Conservation (phyloP, 2,329 filamentous ascomycete genomes). For the Pseudogymnoascus sp. region DNA sequence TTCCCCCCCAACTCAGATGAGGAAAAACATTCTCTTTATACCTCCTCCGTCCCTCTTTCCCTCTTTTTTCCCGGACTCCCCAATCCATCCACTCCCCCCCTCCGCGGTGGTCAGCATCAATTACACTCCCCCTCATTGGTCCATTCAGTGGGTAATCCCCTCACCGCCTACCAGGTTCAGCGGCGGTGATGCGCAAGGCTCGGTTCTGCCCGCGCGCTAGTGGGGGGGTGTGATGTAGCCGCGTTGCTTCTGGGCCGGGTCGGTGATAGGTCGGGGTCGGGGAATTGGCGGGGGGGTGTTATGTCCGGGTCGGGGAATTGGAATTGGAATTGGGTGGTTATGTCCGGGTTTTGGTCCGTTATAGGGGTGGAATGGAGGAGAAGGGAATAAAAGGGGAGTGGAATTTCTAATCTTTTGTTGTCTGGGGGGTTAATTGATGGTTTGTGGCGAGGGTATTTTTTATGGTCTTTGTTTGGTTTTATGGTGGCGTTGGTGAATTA, state of each 20-base stretch:
- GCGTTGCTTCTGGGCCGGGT: neutral
- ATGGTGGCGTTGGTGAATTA: neutral
- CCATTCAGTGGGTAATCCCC: conserved; percentile 16
- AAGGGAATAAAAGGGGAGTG: neutral
- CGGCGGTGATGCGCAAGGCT: neutral
- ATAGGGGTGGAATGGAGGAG: neutral
- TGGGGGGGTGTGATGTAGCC: neutral
- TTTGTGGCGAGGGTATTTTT: neutral
- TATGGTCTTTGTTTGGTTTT: neutral
- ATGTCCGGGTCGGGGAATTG: neutral
- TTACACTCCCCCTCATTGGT: neutral
- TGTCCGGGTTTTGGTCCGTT: neutral
- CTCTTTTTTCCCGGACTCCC: neutral
- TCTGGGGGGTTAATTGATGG: neutral
- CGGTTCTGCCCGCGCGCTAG: conserved; percentile 1
- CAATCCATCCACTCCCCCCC: neutral
- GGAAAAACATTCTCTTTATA: neutral
- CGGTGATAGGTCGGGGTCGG: neutral
- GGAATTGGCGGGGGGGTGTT: neutral
- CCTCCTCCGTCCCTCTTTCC: neutral
- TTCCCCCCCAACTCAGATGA: neutral
- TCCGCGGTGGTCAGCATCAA: conserved; percentile 8
- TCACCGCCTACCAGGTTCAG: neutral
- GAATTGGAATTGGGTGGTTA: neutral
- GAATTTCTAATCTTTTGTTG: neutral